Evolutionary conservation across 1,284 basidiomycete species (phyloP).

Genomic region (Trametes polyzona): DNA sequence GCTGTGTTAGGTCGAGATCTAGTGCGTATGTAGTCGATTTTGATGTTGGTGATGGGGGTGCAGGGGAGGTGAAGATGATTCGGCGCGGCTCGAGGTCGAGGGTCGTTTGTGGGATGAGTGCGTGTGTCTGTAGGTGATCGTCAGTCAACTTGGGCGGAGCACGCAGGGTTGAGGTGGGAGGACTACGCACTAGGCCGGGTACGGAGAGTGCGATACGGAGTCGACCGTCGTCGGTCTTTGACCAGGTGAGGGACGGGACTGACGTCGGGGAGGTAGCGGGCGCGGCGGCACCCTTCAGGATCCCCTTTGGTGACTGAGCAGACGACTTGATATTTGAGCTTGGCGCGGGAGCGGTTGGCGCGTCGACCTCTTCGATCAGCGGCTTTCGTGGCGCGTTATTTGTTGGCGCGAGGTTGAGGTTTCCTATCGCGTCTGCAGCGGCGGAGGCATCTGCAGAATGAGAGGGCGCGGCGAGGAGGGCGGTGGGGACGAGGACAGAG

Average conservation of each 20-base stretch:
- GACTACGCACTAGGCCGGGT: conserved; percentile 54
- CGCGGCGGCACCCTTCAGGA: conserved; percentile 39
- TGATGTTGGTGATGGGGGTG: conserved; percentile 11
- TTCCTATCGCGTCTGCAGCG: neutral
- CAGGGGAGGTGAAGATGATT: conserved; percentile 54
- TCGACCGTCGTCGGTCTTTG: conserved; percentile 40
- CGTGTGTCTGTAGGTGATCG: conserved; percentile 44
- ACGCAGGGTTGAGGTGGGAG: neutral
- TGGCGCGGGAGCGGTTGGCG: conserved; percentile 7
- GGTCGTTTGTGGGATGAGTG: conserved; percentile 46
- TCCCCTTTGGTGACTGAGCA: conserved; percentile 39
- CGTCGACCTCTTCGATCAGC: conserved; percentile 53
- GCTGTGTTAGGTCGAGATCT: conserved; percentile 56
- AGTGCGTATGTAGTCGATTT: conserved; percentile 40
- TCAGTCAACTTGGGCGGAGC: neutral
- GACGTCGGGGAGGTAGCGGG: neutral
- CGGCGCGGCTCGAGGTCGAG: conserved; percentile 66
- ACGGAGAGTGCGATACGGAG: conserved; percentile 54
- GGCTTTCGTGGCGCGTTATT: conserved; percentile 25
- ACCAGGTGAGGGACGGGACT: conserved; percentile 47
- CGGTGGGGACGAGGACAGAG: conserved; percentile 53
- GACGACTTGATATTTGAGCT: neutral
- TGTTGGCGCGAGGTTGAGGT: neutral
- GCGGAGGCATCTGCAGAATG: neutral
- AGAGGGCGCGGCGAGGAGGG: conserved; percentile 38